phyloP scores from a whole-genome alignment of 1,139 yeast genomes.

The Magnusiomyces tetraspermus region DNA sequence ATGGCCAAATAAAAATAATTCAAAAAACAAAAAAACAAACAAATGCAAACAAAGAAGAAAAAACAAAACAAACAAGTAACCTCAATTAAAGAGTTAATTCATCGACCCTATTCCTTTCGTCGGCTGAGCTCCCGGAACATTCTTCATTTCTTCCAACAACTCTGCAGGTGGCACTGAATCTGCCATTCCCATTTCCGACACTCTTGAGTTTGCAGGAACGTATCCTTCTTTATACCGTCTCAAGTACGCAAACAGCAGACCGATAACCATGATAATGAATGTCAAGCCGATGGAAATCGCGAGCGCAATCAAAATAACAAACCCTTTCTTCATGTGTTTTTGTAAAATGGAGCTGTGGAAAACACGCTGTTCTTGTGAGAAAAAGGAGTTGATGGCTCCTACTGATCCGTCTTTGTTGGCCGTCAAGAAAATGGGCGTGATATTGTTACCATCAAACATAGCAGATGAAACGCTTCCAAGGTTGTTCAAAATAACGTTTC shows the following conservation, averaged over 20 bases:
- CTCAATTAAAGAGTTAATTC: not conserved
- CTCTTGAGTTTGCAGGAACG: constrained; percentile 39
- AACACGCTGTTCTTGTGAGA: constrained; percentile 19
- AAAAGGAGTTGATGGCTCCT: constrained; percentile 23
- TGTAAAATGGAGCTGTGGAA: constrained; percentile 18
- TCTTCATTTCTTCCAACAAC: constrained; percentile 45
- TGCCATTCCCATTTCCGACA: constrained; percentile 60
- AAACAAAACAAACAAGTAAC: not conserved
- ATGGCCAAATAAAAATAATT: not conserved
- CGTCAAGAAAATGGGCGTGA: constrained; percentile 60
- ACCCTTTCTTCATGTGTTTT: constrained; percentile 44
- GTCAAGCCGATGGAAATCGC: constrained; percentile 85
- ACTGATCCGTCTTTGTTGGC: constrained; percentile 24
- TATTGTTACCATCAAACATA: constrained; percentile 53
- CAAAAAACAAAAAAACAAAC: not conserved
- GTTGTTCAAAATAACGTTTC: constrained; percentile 42
- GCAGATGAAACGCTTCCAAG: constrained; percentile 63
- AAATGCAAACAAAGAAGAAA: not conserved
- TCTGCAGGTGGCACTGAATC: constrained; percentile 57
- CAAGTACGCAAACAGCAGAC: constrained; percentile 45
- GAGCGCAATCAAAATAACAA: constrained; percentile 76
- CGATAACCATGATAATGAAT: constrained; percentile 53
- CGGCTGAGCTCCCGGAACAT: not conserved
- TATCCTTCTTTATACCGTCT: constrained; percentile 37
- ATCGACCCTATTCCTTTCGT: not conserved